Evolutionary conservation across 164 flowering plant genomes (phyloP), one percentile per base, ranked within the genome.

Genomic region (Macadamia tetraphylla): DNA sequence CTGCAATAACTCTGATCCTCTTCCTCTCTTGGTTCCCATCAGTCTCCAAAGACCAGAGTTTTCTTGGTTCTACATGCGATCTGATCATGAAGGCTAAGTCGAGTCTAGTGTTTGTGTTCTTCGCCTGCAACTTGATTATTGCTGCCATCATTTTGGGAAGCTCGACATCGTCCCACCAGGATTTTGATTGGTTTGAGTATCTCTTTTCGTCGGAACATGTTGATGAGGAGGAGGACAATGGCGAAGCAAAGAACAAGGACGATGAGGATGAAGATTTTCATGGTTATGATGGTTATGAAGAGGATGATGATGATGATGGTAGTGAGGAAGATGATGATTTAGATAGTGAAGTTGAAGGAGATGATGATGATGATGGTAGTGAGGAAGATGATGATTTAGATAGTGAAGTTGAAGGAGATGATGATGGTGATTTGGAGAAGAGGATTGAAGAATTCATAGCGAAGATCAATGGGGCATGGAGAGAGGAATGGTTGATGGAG

Each of bases 371-470:
- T 12, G 42, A 67, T 14, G 13, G 11, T 30, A 64, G 67, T 9
- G 72, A 62, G 11, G 77, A 23, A 23, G 23, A 23, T 23, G 23
- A 23, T 23, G 23, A 69, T 29, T 44, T 48, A 9, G 65, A 64
- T 7, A 4, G 6, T n/a, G 59, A 23, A 17, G 13, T 66, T 10
- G 70, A 66, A 42, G 46, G 51, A 49, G 71, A 52, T 51, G 60
- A 18, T 23, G 67, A 65, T 32, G 71, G 65, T 18, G 66, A 66
- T 32, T 67, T 80, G 65, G 32, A 63, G 29, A 71, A n/a, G 12
- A 80, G 81, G 61, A 63, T 67, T 29, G 81, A 81, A 49, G 79
- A 69, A 29, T 78, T 81, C 72, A 81, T 78, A 55, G 71, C 70
- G 6, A 78, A 73, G 74, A 76, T 71, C 43, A 61, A 51, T 3